Evolutionary conservation across 495 filamentous ascomycete species (phyloP).

Genomic region (Durotheca rogersii): DNA sequence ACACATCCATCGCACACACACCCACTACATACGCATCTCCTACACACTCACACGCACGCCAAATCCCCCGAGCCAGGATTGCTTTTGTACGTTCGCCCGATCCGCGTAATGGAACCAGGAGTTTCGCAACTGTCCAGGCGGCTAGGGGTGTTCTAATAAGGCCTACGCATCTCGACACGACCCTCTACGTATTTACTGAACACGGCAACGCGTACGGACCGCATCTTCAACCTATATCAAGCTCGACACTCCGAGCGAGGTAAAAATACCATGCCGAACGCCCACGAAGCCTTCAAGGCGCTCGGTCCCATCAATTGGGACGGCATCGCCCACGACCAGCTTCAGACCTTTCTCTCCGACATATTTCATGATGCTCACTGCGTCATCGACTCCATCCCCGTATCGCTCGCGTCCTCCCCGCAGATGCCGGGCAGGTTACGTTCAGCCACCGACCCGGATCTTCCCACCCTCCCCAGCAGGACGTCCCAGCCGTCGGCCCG

Average conservation of each 20-base stretch:
- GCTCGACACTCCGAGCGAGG: background rate
- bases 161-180: background rate
- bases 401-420: conserved; percentile 20
- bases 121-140: background rate
- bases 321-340: conserved; percentile 55
- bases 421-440: conserved; percentile 31
- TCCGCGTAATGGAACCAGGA: conserved; percentile 19
- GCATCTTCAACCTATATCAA: background rate
- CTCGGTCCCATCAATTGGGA: conserved; percentile 72
- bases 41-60: too few relatives aligned
- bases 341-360: conserved; percentile 56
- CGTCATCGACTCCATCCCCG: conserved; percentile 74
- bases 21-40: too few relatives aligned
- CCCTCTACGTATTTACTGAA: background rate
- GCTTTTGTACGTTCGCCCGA: too few relatives aligned
- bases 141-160: conserved; percentile 1
- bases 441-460: conserved; percentile 38
- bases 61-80: too few relatives aligned
- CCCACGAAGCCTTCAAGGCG: conserved; percentile 72
- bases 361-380: conserved; percentile 65
- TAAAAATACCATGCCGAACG: conserved; percentile 53
- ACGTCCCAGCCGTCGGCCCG: conserved; percentile 30
- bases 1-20: too few relatives aligned
- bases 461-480: conserved; percentile 12
- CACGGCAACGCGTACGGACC: background rate